These are phyloP conservation scores for Biscogniauxia sp. DNA, from an alignment of 2,329 filamentous ascomycete species.

Conservation along the genomic window DNA sequence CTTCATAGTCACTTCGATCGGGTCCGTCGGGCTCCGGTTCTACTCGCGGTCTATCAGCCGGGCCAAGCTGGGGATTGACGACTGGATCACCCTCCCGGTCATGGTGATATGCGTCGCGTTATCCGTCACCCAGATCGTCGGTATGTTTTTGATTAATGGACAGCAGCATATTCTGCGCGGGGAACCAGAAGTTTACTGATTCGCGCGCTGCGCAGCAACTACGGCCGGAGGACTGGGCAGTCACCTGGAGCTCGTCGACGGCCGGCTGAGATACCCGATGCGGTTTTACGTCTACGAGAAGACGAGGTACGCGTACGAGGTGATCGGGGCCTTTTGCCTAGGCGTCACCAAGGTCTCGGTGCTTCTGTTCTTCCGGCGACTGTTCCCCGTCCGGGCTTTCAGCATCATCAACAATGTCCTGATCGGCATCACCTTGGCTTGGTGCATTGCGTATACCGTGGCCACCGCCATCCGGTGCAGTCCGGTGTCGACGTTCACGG, in stretches of 20 bases:
- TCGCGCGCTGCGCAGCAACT: not conserved
- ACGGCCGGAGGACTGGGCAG: not conserved
- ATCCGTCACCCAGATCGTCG: not conserved
- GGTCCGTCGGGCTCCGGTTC: not conserved
- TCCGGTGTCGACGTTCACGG: not conserved
- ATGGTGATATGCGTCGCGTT: not conserved
- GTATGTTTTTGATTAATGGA: not conserved
- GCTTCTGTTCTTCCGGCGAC: not conserved
- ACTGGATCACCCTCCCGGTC: not conserved
- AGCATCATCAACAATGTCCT: not conserved
- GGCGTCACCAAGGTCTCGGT: not conserved
- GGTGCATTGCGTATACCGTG: not conserved
- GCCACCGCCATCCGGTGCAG: not conserved
- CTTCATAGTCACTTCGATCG: not conserved
- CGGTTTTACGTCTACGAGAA: not conserved
- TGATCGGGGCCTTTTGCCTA: not conserved
- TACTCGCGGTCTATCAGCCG: not conserved
- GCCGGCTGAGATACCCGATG: not conserved
- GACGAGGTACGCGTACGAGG: not conserved
- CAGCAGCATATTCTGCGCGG: no score
- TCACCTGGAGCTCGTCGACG: not conserved
- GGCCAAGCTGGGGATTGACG: not conserved
- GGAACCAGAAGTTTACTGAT: no score
- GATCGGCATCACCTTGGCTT: not conserved
- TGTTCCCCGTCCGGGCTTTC: not conserved